Evolutionary conservation across 257 asterid species (phyloP), one percentile per base, ranked within the genome.

Genomic region (Solanum paucissectum): DNA sequence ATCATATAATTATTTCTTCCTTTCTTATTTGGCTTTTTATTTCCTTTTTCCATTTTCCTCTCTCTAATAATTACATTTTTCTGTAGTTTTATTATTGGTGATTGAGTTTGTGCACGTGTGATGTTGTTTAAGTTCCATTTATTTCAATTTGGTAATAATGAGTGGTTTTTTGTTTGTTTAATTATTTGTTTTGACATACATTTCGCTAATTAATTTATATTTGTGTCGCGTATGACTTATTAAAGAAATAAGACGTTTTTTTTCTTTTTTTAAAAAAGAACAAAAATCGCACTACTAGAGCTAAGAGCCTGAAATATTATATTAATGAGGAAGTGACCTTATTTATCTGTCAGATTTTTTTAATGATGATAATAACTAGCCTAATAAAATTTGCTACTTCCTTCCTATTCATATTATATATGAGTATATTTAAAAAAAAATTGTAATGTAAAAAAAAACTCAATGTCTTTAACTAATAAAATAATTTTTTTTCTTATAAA

Each of bases 91-190:
- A 37, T 29, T 46, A 46, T 46, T 12, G 85, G 85, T 68, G 83
- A 76, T 83, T 86, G 90, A 71, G 77, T 85, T 81, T 55, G 86
- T 88, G 91, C 90, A 90, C 89, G 91, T 88, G 91, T 90, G 88
- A 52, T 88, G 92, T 90, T 88, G 76, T 76, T 83, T 87, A 27
- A 87, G 60, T 29, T 74, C 82, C 88, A 42, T 38, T 88, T 69
- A 49, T 68, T 81, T n/a, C 75, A 37, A 18, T 77, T 77, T 75
- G 27, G 77, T 81, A 33, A 84, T 84, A 81, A 87, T 64, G 83
- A 42, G 16, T 74, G 9, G 3, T 74, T 16, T 36, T 55, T 60
- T 60, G 64, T 72, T 72, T 18, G 12, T 72, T 36, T 21, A 74
- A 74, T 74, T 74, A 73, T 73, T 21, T 20, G 46, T 73, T 52